Evolutionary conservation across 2,329 filamentous ascomycete genomes (phyloP).

Genomic region (Atkinsonella texensis): DNA sequence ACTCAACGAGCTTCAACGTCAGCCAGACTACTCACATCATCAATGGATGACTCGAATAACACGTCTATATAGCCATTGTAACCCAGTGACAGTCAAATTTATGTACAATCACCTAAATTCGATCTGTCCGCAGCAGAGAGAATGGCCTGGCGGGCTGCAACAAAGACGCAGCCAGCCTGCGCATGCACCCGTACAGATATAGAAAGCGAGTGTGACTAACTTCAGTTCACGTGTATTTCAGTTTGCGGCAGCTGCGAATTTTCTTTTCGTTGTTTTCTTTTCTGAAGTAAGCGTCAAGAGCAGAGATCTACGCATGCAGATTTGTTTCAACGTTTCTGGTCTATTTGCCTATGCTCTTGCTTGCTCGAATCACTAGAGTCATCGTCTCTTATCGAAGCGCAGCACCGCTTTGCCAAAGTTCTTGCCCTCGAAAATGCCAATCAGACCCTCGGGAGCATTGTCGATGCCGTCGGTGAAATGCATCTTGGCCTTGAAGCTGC

Average conservation of each 20-base stretch:
- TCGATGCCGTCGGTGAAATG: slow-evolving; percentile 66
- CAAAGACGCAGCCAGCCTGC: background rate
- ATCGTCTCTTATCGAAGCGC: background rate
- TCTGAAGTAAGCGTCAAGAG: too few species aligned
- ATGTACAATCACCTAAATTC: background rate
- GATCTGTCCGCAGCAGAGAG: background rate
- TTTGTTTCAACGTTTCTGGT: background rate
- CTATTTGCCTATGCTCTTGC: background rate
- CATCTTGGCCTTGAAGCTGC: slow-evolving; percentile 59
- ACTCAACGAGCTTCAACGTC: too few species aligned
- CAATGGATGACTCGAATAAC: background rate
- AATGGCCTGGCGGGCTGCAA: background rate
- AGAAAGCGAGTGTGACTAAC: too few species aligned
- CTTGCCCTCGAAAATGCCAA: slow-evolving; percentile 63
- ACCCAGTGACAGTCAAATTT: slow-evolving; percentile 34
- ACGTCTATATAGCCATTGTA: slow-evolving; percentile 29
- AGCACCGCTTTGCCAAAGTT: slow-evolving; percentile 82
- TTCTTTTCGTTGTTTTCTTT: too few species aligned
- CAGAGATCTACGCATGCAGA: too few species aligned
- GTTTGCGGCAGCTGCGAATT: too few species aligned
- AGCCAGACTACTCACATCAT: too few species aligned
- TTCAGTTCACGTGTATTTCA: too few species aligned
- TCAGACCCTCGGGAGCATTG: slow-evolving; percentile 59
- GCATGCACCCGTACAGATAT: too few species aligned
- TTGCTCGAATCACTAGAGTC: background rate